Evolutionary conservation across 2,329 filamentous ascomycete species (phyloP).

Genomic region (Monosporascus sp.): DNA sequence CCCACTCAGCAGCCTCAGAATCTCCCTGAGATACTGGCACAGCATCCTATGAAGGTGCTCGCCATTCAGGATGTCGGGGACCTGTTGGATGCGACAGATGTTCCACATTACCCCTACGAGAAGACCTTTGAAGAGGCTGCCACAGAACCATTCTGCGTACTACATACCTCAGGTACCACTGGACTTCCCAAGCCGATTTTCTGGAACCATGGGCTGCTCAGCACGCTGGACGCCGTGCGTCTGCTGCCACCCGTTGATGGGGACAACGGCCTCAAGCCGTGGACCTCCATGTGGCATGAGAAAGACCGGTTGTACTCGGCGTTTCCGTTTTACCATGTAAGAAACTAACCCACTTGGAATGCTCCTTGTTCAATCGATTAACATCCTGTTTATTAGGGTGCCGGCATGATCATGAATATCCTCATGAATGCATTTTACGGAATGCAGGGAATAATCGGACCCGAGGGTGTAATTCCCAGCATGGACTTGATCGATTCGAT

Average conservation of each 20-base stretch:
- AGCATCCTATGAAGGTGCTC: conserved; percentile 22
- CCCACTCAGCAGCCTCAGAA: conserved; percentile 10
- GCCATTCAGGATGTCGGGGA: conserved; percentile 20
- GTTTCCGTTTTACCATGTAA: conserved; percentile 31
- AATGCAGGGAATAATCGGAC: conserved; percentile 31
- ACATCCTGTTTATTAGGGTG: conserved; percentile 21
- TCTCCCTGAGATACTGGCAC: conserved; percentile 17
- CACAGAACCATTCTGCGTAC: conserved; percentile 29
- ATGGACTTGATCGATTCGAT: conserved; percentile 28
- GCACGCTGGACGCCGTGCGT: conserved; percentile 31
- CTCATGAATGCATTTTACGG: conserved; percentile 30
- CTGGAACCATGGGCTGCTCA: conserved; percentile 27
- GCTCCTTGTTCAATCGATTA: not conserved
- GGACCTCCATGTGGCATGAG: conserved; percentile 22
- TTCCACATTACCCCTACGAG: conserved; percentile 21
- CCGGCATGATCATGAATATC: conserved; percentile 36
- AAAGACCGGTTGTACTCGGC: conserved; percentile 28
- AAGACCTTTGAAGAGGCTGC: conserved; percentile 27
- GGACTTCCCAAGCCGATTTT: conserved; percentile 36
- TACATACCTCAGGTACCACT: conserved; percentile 39
- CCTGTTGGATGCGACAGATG: conserved; percentile 16
- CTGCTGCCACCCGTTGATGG: conserved; percentile 28
- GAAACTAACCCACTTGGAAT: conserved; percentile 3
- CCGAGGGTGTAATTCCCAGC: conserved; percentile 28
- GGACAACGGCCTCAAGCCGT: conserved; percentile 20